Percentiles rank a stretch among this genome's conserved stretches.
These are phyloP conservation scores for Xylaria digitata DNA, from an alignment of 2,329 filamentous ascomycete genomes.

Conservation along the genomic window DNA sequence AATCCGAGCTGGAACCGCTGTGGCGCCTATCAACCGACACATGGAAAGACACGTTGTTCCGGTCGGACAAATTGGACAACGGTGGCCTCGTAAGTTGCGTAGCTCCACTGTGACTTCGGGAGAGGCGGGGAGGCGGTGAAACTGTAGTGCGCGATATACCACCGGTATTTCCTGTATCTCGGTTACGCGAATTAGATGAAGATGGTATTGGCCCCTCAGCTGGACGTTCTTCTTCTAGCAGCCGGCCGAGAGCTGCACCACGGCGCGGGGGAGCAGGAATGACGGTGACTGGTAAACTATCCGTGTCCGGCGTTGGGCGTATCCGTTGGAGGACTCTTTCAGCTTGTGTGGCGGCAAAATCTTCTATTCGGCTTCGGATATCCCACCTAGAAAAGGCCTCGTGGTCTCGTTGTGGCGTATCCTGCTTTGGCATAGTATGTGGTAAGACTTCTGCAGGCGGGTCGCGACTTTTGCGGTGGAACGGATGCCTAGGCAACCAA, in stretches of 20 bases:
- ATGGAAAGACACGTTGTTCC: slow-evolving; percentile 34
- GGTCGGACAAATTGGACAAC: slow-evolving; percentile 35
- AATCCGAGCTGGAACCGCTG: slow-evolving; percentile 27
- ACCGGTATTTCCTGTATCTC: slow-evolving; percentile 29
- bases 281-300: slow-evolving; percentile 67
- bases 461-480: slow-evolving; percentile 42
- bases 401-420: slow-evolving; percentile 42
- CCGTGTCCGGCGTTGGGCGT: slow-evolving; percentile 64
- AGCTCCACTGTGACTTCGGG: slow-evolving; percentile 34
- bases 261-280: slow-evolving; percentile 71
- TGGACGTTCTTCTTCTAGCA: slow-evolving; percentile 65
- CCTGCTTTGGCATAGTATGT: slow-evolving; percentile 46
- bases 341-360: slow-evolving; percentile 70
- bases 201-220: slow-evolving; percentile 22
- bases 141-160: slow-evolving; percentile 26
- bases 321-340: slow-evolving; percentile 69
- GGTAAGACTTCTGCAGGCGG: slow-evolving; percentile 50
- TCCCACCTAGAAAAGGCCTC: slow-evolving; percentile 62
- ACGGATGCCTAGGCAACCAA: slow-evolving; percentile 40
- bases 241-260: slow-evolving; percentile 65
- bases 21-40: slow-evolving; percentile 34
- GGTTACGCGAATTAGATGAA: slow-evolving; percentile 21
- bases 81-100: slow-evolving; percentile 36
- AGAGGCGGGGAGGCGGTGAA: slow-evolving; percentile 31
- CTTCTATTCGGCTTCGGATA: slow-evolving; percentile 66